Percentiles rank a stretch among this genome's conserved stretches.
Conservation (phyloP, 495 filamentous ascomycete genomes). For the Lentithecium fluviatile region DNA sequence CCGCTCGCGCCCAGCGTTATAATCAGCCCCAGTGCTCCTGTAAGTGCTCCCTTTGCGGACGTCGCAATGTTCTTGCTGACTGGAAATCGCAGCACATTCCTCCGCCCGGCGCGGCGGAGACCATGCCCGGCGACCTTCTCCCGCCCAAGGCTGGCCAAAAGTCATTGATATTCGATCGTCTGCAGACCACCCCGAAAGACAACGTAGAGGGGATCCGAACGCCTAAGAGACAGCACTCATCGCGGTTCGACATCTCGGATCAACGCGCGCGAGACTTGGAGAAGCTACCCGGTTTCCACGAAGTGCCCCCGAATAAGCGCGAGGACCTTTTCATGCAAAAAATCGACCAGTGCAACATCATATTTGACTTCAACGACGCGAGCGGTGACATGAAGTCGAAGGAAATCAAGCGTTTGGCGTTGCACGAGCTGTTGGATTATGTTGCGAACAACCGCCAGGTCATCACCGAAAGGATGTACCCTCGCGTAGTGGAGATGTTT, state of each 20-base stretch:
- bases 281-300: conserved; percentile 97
- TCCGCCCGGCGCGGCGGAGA: conserved; percentile 90
- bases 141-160: conserved; percentile 86
- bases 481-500: conserved; percentile 98
- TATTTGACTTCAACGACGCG: conserved; percentile 99
- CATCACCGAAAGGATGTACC: conserved; percentile 99
- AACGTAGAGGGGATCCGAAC: conserved; percentile 92
- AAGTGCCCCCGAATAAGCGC: conserved; percentile 89
- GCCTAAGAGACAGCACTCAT: conserved; percentile 94
- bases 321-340: conserved; percentile 99
- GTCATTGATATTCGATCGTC: conserved; percentile 82
- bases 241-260: conserved; percentile 95
- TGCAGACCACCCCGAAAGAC: conserved; percentile 92
- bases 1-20: conserved; percentile 80
- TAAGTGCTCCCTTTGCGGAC: conserved; percentile 53
- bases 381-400: conserved; percentile 99
- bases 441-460: conserved; percentile 98
- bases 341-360: conserved; percentile 99
- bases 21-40: conserved; percentile 91
- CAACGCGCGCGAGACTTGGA: conserved; percentile 87
- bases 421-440: conserved; percentile 96
- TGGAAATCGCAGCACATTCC: conserved; percentile 72
- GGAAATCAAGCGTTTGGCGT: conserved; percentile 95
- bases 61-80: conserved; percentile 33
- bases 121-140: conserved; percentile 96